Conservation (phyloP, 768 basidiomycete species). For the Serendipita vermifera region DNA sequence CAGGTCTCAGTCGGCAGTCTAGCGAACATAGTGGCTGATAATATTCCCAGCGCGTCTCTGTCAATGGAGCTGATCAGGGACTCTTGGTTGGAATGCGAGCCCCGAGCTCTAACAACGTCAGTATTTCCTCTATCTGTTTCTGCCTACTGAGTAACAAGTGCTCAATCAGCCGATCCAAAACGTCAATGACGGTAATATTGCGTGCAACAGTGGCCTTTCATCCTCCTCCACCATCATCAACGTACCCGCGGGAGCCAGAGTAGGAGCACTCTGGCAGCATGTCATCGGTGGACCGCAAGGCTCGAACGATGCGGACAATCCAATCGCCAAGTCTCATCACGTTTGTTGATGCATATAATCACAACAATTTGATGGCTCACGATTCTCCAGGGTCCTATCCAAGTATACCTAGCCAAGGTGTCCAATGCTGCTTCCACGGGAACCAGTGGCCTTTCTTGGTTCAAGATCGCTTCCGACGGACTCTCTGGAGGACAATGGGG, state of each 20-base stretch:
- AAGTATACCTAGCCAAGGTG: constrained; percentile 11
- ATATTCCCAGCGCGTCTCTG: neutral
- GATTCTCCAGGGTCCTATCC: constrained; percentile 8
- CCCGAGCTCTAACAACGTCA: neutral
- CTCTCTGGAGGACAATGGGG: neutral
- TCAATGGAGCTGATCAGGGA: neutral
- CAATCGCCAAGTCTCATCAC: neutral
- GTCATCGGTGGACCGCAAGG: neutral
- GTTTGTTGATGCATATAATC: too few species aligned
- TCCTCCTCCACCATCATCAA: constrained; percentile 1
- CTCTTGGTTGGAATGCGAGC: neutral
- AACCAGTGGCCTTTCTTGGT: neutral
- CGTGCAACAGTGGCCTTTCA: neutral
- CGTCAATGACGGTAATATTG: neutral
- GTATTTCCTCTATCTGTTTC: neutral
- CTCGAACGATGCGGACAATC: neutral
- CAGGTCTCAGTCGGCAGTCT: constrained; percentile 12
- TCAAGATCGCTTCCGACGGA: constrained; percentile 10
- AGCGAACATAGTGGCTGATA: too few species aligned
- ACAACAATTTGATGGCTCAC: too few species aligned
- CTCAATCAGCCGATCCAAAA: neutral
- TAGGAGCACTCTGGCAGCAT: neutral
- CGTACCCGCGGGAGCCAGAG: neutral
- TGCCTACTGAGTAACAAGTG: constrained; percentile 10
- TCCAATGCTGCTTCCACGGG: constrained; percentile 4